Percentiles rank a stretch among this genome's conserved stretches.
Conservation (phyloP, 148 eudicot genomes). For the Euryodendron excelsum region DNA sequence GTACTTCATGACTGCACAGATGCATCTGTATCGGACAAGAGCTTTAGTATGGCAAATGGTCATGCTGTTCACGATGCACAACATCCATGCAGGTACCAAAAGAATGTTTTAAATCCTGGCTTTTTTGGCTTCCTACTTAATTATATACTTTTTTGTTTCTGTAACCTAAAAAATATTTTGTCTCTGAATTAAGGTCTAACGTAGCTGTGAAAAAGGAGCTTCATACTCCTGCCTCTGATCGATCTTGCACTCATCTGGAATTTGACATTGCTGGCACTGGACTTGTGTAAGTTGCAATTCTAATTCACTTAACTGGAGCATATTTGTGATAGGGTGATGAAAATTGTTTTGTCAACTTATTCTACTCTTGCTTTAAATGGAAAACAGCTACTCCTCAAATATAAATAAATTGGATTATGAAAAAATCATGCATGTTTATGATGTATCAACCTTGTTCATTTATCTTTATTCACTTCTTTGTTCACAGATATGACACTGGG, state of each 20-base stretch:
- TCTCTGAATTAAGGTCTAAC: slow-evolving; percentile 45
- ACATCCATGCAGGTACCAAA: slow-evolving; percentile 81
- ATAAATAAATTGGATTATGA: background rate
- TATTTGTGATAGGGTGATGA: background rate
- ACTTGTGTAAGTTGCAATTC: slow-evolving; percentile 59
- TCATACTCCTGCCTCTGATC: slow-evolving; percentile 83
- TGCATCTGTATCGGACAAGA: slow-evolving; percentile 35
- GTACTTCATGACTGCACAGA: slow-evolving; percentile 44
- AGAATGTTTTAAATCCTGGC: background rate
- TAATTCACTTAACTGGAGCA: background rate
- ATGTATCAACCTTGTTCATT: background rate
- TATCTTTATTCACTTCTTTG: background rate
- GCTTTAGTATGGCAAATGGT: slow-evolving; percentile 70
- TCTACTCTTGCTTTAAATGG: background rate
- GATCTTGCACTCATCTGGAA: slow-evolving; percentile 95
- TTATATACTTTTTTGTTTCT: slow-evolving; percentile 1
- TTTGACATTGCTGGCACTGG: slow-evolving; percentile 81
- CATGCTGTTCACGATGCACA: slow-evolving; percentile 78
- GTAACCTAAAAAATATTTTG: slow-evolving; percentile 12
- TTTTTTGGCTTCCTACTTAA: background rate
- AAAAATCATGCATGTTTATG: background rate
- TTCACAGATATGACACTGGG: slow-evolving; percentile 88
- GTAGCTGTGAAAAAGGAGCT: slow-evolving; percentile 91
- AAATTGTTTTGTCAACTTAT: background rate
- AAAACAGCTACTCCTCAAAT: background rate